Conservation (phyloP, 75 land plant genomes). For the Sequoia sempervirens region DNA sequence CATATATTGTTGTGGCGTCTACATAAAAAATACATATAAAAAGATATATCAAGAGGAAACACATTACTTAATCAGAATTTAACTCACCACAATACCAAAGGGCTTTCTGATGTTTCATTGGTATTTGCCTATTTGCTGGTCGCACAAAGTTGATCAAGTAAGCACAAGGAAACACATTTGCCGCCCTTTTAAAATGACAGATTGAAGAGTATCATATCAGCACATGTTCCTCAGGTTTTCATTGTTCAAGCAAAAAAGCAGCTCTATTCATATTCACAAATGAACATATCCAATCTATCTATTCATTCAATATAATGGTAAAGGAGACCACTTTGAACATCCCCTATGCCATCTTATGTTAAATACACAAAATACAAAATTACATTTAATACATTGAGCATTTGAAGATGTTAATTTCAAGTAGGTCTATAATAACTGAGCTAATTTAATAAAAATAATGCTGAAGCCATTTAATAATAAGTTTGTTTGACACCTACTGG, state of each 20-base stretch:
- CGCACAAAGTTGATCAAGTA: constrained; percentile 82
- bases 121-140: constrained; percentile 69
- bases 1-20: neutral
- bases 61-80: neutral
- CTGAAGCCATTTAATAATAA: too few species aligned
- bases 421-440: neutral
- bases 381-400: neutral
- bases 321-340: neutral
- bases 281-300: neutral
- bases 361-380: neutral
- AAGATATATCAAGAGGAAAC: neutral
- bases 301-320: neutral
- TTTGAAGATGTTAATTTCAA: neutral
- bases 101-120: constrained; percentile 91
- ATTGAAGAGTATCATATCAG: constrained; percentile 5
- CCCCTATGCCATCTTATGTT: neutral
- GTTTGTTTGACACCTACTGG: too few species aligned
- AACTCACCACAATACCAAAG: constrained; percentile 96
- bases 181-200: constrained; percentile 53
- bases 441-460: too few species aligned
- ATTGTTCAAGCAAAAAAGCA: neutral
- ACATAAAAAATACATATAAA: neutral
- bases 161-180: constrained; percentile 95
- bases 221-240: neutral
- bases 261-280: constrained; percentile 1